Percentiles rank a stretch among this genome's conserved stretches.
These are phyloP conservation scores for Magnolia kwangsiensis DNA, from an alignment of 164 flowering plant genomes.

Conservation along the genomic window DNA sequence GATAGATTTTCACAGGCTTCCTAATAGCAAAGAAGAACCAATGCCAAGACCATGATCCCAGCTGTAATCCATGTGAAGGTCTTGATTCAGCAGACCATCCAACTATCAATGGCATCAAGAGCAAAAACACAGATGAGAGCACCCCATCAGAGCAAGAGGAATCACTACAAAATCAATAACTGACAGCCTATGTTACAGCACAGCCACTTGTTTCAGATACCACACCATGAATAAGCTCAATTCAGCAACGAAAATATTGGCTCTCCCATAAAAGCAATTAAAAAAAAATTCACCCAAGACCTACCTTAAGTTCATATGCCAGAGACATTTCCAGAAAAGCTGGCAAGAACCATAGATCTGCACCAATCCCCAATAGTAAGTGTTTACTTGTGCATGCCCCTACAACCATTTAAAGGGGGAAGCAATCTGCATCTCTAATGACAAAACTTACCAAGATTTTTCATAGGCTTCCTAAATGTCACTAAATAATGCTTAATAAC, in stretches of 20 bases:
- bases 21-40: slow-evolving; percentile 3
- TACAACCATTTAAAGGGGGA: not conserved
- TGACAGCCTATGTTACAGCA: not conserved
- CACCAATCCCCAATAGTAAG: not conserved
- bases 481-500: not conserved
- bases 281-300: too few species aligned
- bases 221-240: slow-evolving; percentile 2
- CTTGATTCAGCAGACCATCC: slow-evolving; percentile 11
- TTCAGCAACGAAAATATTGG: not conserved
- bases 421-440: not conserved
- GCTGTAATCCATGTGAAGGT: slow-evolving; percentile 3
- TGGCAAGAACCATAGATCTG: not conserved
- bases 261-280: not conserved
- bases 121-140: not conserved
- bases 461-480: not conserved
- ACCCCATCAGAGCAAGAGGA: slow-evolving; percentile 3
- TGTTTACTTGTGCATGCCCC: not conserved
- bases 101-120: not conserved
- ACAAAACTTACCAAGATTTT: not conserved
- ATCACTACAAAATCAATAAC: not conserved
- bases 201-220: not conserved
- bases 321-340: not conserved
- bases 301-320: not conserved
- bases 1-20: slow-evolving; percentile 5
- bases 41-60: slow-evolving; percentile 4